Conservation (phyloP, 2,329 filamentous ascomycete genomes). For the Fusarium graminum region DNA sequence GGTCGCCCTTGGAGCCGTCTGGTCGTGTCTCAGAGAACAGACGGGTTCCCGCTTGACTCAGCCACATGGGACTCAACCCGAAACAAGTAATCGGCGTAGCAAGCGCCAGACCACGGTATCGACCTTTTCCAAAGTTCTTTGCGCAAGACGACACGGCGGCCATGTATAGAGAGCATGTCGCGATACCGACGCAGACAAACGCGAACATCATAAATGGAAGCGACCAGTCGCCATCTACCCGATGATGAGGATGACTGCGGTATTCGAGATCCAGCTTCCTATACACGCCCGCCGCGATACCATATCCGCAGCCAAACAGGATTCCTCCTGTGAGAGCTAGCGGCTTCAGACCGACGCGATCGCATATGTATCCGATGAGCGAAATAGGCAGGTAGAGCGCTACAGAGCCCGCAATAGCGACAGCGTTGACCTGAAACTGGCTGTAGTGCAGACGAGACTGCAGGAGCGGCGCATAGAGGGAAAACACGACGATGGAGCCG, state of each 20-base stretch:
- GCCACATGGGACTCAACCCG: conserved; percentile 94
- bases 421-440: conserved; percentile 91
- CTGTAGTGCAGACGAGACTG: conserved; percentile 88
- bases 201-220: conserved; percentile 87
- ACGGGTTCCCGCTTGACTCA: conserved; percentile 87
- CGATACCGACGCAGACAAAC: conserved; percentile 85
- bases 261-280: conserved; percentile 63
- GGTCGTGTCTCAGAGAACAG: conserved; percentile 77
- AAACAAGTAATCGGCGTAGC: conserved; percentile 93
- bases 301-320: conserved; percentile 85
- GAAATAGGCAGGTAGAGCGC: conserved; percentile 94
- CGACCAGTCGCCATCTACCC: conserved; percentile 69
- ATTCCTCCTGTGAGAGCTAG: conserved; percentile 78
- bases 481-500: conserved; percentile 93
- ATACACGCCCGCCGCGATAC: conserved; percentile 85
- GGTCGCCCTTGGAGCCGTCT: conserved; percentile 72
- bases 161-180: conserved; percentile 90
- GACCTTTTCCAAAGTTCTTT: conserved; percentile 95
- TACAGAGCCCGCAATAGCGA: conserved; percentile 88
- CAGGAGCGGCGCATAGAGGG: conserved; percentile 91
- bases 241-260: conserved; percentile 53
- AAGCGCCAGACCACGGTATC: conserved; percentile 88
- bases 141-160: conserved; percentile 93
- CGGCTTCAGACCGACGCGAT: conserved; percentile 84
- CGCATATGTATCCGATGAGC: conserved; percentile 89